phyloP scores from a whole-genome alignment of 495 filamentous ascomycete genomes.

The Parathielavia hyrcaniae region DNA sequence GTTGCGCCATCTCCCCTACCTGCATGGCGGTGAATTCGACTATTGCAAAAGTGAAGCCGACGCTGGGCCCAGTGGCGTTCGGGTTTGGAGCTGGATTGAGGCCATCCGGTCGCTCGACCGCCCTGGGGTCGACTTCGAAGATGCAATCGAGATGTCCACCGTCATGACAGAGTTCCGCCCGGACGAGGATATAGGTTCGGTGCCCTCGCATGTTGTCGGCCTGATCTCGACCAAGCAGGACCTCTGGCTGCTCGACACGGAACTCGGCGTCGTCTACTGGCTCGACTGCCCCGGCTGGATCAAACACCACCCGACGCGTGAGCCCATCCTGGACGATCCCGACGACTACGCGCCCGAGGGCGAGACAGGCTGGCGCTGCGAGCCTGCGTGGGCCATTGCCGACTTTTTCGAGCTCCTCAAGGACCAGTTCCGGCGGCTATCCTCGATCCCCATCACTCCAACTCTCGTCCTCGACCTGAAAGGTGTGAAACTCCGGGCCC shows the following conservation, averaged over 20 bases:
- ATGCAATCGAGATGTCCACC: neutral
- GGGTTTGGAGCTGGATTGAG: neutral
- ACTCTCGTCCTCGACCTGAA: neutral
- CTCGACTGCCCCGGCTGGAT: neutral
- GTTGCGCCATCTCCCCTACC: conserved; percentile 23
- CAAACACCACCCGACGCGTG: neutral
- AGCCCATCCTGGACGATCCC: conserved; percentile 14
- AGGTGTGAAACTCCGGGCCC: neutral
- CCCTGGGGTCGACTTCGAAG: neutral
- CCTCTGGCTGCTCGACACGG: conserved; percentile 18
- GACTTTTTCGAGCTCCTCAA: conserved; percentile 25
- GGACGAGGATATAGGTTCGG: too few relatives aligned
- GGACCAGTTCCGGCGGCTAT: conserved; percentile 16
- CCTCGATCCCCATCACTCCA: conserved; percentile 6
- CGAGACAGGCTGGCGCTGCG: conserved; percentile 16
- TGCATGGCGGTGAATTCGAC: neutral
- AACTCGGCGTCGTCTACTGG: conserved; percentile 20
- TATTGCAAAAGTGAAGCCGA: neutral
- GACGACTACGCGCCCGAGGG: conserved; percentile 18
- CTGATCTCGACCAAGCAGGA: conserved; percentile 9
- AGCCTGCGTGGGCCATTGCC: conserved; percentile 17
- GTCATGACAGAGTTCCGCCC: neutral
- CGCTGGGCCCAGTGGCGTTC: neutral
- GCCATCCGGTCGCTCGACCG: neutral
- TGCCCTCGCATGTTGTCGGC: conserved; percentile 13